These are phyloP conservation scores for Talaromyces sp. DNA, from an alignment of 2,329 filamentous ascomycete genomes.

Conservation along the genomic window DNA sequence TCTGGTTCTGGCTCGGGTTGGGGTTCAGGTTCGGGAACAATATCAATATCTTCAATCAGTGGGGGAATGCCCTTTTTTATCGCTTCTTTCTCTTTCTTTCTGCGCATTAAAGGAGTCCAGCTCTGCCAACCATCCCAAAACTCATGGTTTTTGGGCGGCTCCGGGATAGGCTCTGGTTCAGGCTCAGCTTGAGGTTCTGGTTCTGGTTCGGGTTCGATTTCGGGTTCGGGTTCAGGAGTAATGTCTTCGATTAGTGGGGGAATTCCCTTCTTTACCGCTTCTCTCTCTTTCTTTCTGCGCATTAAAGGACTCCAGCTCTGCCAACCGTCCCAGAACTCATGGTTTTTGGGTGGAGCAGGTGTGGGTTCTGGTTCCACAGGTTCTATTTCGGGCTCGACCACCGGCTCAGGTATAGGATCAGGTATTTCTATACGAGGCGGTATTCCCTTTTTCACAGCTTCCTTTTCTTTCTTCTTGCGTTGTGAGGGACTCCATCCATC, in stretches of 20 bases:
- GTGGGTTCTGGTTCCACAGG: conserved; percentile 23
- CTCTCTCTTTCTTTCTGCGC: conserved; percentile 3
- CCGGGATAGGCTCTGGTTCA: conserved; percentile 14
- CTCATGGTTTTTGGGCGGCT: conserved; percentile 6
- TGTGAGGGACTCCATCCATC: conserved; percentile 17
- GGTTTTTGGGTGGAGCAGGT: conserved; percentile 7
- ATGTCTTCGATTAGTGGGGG: conserved; percentile 5
- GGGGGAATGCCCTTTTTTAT: conserved; percentile 8
- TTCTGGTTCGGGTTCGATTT: conserved; percentile 18
- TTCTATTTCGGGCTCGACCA: conserved; percentile 17
- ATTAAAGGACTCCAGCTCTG: not conserved
- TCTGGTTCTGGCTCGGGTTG: conserved; percentile 20
- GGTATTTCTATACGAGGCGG: conserved; percentile 17
- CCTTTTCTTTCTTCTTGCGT: conserved; percentile 17
- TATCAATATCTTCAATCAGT: conserved; percentile 5
- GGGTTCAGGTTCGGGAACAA: conserved; percentile 6
- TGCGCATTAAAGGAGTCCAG: not conserved
- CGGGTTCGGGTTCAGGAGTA: conserved; percentile 9
- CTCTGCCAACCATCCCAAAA: conserved; percentile 8
- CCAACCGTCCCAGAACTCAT: conserved; percentile 11
- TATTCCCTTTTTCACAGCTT: conserved; percentile 14
- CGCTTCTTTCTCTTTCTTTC: conserved; percentile 10
- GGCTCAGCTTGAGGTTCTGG: conserved; percentile 14
- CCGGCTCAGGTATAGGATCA: conserved; percentile 20
- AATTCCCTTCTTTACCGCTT: conserved; percentile 9